Evolutionary conservation across 139 green algal genomes (phyloP).

Genomic region (Micractinium conductrix): DNA sequence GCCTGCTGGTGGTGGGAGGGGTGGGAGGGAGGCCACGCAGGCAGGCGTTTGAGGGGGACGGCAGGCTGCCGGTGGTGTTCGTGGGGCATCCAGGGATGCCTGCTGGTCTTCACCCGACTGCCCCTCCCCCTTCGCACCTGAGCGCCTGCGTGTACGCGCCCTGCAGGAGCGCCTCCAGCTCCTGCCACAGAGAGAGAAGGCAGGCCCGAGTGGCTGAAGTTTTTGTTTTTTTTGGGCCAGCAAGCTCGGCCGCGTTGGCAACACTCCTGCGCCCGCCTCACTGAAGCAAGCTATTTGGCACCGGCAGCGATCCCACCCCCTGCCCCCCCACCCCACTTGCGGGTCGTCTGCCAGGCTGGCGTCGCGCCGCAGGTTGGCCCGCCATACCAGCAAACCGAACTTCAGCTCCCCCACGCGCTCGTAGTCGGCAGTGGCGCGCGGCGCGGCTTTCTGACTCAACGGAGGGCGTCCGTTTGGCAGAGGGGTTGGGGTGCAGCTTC

Average conservation of each 20-base stretch:
- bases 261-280: too few species aligned
- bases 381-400: constrained; percentile 48
- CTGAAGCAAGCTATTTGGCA: too few species aligned
- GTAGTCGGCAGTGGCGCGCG: constrained; percentile 37
- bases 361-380: constrained; percentile 31
- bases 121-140: not conserved
- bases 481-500: too few species aligned
- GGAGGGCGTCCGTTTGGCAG: too few species aligned
- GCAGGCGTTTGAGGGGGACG: too few species aligned
- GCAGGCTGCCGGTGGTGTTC: too few species aligned
- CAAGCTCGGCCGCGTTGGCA: too few species aligned
- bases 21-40: too few species aligned
- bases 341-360: constrained; percentile 4
- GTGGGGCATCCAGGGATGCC: not conserved
- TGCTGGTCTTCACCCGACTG: not conserved
- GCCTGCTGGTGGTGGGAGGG: not conserved
- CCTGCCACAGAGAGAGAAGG: not conserved
- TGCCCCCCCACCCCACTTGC: not conserved
- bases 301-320: too few species aligned
- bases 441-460: not conserved
- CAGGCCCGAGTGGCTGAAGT: too few species aligned
- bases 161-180: not conserved
- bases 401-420: constrained; percentile 43
- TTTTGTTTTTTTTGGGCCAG: too few species aligned
- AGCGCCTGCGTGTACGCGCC: constrained; percentile 16